These are phyloP conservation scores for Penicillium brasilianum DNA, from an alignment of 2,329 filamentous ascomycete genomes.

Conservation along the genomic window DNA sequence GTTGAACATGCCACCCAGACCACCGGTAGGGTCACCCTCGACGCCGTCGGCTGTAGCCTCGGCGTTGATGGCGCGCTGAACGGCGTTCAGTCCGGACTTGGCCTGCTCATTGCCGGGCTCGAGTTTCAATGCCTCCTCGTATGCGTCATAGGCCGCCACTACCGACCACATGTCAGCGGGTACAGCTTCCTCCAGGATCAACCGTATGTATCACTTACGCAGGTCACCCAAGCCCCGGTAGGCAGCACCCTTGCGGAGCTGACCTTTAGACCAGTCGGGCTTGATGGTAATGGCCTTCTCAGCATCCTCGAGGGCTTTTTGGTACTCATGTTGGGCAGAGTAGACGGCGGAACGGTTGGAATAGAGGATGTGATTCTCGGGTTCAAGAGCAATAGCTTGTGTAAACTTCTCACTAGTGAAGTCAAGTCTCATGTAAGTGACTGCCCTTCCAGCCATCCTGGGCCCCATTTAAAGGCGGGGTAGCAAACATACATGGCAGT, in stretches of 20 bases:
- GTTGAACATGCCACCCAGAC: conserved; percentile 90
- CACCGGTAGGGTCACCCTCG: conserved; percentile 69
- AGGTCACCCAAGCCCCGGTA: conserved; percentile 87
- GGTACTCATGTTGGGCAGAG: conserved; percentile 87
- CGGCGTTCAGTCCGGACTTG: conserved; percentile 82
- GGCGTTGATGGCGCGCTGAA: conserved; percentile 84
- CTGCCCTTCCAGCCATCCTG: conserved; percentile 9
- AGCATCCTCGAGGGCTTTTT: conserved; percentile 83
- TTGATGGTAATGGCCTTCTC: conserved; percentile 93
- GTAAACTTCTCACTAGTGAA: conserved; percentile 82
- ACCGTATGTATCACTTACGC: conserved; percentile 47
- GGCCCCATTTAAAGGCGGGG: conserved; percentile 24
- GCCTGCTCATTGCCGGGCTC: conserved; percentile 91
- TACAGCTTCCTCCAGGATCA: background rate
- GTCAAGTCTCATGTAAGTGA: conserved; percentile 11
- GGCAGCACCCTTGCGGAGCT: conserved; percentile 89
- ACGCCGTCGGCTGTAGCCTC: conserved; percentile 69
- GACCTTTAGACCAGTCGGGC: conserved; percentile 97
- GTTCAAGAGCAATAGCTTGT: conserved; percentile 86
- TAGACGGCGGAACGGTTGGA: conserved; percentile 91
- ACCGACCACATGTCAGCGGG: conserved; percentile 50
- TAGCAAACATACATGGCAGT: conserved; percentile 80
- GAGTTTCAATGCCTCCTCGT: conserved; percentile 90
- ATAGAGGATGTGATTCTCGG: conserved; percentile 93
- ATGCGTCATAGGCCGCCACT: conserved; percentile 84